Conservation (phyloP, 106 monocot species). For the Narthecium ossifragum region DNA sequence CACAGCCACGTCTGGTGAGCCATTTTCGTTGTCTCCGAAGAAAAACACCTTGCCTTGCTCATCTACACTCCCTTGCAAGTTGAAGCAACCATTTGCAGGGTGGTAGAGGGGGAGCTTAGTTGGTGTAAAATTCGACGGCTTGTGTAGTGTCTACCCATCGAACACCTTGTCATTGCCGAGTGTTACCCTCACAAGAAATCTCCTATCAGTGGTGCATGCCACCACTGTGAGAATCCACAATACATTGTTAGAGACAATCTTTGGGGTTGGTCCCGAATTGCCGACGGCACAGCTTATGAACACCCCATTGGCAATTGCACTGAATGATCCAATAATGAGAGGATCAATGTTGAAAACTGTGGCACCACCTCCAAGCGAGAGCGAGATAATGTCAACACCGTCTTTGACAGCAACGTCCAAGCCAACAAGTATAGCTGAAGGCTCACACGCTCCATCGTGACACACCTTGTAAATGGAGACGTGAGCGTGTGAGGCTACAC, state of each 20-base stretch:
- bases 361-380: not conserved
- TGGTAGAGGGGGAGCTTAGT: too few species aligned
- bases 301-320: not conserved
- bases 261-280: slow-evolving; percentile 18
- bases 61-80: not conserved
- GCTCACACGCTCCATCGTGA: too few species aligned
- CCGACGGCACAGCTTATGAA: slow-evolving; percentile 24
- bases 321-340: not conserved
- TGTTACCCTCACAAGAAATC: slow-evolving; percentile 11
- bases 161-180: slow-evolving; percentile 15
- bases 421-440: too few species aligned
- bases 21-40: not conserved
- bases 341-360: not conserved
- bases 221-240: slow-evolving; percentile 60
- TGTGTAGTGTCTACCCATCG: slow-evolving; percentile 27
- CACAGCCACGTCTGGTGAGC: not conserved
- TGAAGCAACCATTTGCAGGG: slow-evolving; percentile 5
- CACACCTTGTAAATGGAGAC: too few species aligned
- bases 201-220: slow-evolving; percentile 29
- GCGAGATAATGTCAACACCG: too few species aligned
- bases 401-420: too few species aligned
- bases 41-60: slow-evolving; percentile 9
- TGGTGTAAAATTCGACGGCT: too few species aligned
- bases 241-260: slow-evolving; percentile 26
- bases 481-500: too few species aligned